These are phyloP conservation scores for Fusarium praegraminearum DNA, from an alignment of 2,329 filamentous ascomycete genomes.

Conservation along the genomic window DNA sequence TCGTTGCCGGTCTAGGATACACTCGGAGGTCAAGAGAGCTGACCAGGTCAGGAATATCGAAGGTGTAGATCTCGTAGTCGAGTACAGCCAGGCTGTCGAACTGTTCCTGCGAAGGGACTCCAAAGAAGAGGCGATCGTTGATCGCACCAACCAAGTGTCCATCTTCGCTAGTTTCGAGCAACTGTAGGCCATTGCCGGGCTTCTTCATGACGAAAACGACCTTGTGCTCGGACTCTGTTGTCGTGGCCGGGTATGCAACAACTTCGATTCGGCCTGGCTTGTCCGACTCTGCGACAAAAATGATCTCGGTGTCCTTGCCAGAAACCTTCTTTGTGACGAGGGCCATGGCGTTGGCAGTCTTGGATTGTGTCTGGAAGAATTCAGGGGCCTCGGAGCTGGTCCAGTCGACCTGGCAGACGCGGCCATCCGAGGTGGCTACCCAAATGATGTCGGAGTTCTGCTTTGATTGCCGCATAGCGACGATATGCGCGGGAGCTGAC, in stretches of 20 bases:
- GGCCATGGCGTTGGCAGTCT: slow-evolving; percentile 60
- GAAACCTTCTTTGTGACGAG: slow-evolving; percentile 56
- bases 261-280: slow-evolving; percentile 54
- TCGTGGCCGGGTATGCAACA: slow-evolving; percentile 59
- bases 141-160: slow-evolving; percentile 66
- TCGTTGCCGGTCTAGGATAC: slow-evolving; percentile 37
- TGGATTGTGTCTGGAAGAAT: slow-evolving; percentile 57
- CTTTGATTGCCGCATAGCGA: slow-evolving; percentile 57
- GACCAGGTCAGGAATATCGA: slow-evolving; percentile 72
- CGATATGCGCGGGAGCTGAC: slow-evolving; percentile 52
- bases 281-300: slow-evolving; percentile 61
- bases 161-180: slow-evolving; percentile 63
- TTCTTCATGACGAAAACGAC: slow-evolving; percentile 54
- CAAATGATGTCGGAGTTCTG: slow-evolving; percentile 63
- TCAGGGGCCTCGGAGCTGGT: slow-evolving; percentile 57
- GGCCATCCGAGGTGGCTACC: slow-evolving; percentile 70
- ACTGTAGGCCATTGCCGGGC: slow-evolving; percentile 52
- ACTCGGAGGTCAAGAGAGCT: slow-evolving; percentile 74
- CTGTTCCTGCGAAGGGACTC: slow-evolving; percentile 42
- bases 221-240: slow-evolving; percentile 49
- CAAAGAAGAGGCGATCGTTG: slow-evolving; percentile 55
- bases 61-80: slow-evolving; percentile 68
- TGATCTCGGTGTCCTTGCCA: slow-evolving; percentile 56
- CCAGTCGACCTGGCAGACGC: slow-evolving; percentile 71
- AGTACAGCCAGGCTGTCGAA: slow-evolving; percentile 45